Evolutionary conservation across 768 basidiomycete species (phyloP).

Genomic region (Phallus indusiatus): DNA sequence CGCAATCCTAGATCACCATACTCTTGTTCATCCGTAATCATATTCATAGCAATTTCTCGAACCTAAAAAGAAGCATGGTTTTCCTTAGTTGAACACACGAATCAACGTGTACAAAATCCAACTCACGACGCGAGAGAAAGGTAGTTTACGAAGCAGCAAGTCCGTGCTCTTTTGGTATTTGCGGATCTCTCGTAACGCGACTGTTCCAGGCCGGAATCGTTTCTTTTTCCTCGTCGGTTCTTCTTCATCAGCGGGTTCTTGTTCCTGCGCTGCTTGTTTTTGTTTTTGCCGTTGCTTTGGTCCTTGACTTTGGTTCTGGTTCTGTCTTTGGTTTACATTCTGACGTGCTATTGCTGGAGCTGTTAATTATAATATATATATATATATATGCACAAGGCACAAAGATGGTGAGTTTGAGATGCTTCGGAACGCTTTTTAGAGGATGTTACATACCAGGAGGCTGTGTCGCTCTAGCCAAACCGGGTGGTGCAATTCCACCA

Average conservation of each 20-base stretch:
- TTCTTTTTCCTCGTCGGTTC: conserved; percentile 32
- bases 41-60: conserved; percentile 87
- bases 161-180: conserved; percentile 94
- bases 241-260: conserved; percentile 13
- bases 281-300: conserved; percentile 1
- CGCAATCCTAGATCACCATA: conserved; percentile 56
- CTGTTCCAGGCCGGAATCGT: conserved; percentile 85
- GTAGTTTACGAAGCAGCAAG: conserved; percentile 75
- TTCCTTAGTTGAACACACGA: not conserved
- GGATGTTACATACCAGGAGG: not conserved
- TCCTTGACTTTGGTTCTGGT: too few relatives aligned
- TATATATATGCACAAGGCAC: too few relatives aligned
- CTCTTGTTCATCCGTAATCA: conserved; percentile 68
- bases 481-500: conserved; percentile 48
- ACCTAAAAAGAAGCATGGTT: conserved; percentile 42
- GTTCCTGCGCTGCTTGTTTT: conserved; percentile 15
- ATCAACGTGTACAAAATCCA: not conserved
- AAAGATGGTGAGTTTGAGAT: not conserved
- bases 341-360: not conserved
- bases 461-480: not conserved
- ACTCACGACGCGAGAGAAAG: conserved; percentile 86
- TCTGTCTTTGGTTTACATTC: too few relatives aligned
- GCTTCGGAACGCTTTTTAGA: conserved; percentile 6
- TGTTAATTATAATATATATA: too few relatives aligned
- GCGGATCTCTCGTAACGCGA: conserved; percentile 85